phyloP scores from a whole-genome alignment of 2,329 filamentous ascomycete species.

The Plenodomus lindquistii region DNA sequence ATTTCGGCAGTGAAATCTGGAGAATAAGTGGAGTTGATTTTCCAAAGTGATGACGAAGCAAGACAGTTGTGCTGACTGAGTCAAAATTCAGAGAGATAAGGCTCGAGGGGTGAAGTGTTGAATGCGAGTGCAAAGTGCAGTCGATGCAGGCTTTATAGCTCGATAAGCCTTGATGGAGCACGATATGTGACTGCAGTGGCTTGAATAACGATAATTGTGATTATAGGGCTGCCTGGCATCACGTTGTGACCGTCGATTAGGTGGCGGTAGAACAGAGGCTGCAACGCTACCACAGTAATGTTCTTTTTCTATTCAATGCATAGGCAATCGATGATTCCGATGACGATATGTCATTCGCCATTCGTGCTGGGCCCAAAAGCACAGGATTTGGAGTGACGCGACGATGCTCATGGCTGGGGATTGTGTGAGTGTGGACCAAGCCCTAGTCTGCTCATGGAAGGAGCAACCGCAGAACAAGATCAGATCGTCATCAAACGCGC shows the following conservation, averaged over 20 bases:
- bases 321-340: neutral
- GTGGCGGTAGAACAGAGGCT: conserved; percentile 2
- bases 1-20: too few relatives aligned
- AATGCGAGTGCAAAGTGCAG: neutral
- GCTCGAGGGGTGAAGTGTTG: neutral
- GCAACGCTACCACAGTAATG: neutral
- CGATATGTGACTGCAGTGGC: neutral
- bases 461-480: neutral
- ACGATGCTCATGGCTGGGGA: conserved; percentile 4
- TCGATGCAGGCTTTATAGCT: neutral
- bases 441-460: neutral
- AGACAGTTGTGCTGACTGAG: too few relatives aligned
- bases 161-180: neutral
- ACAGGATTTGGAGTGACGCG: conserved; percentile 10
- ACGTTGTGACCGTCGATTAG: conserved; percentile 2
- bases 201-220: conserved; percentile 6
- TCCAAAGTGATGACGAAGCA: too few relatives aligned
- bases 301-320: neutral
- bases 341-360: conserved; percentile 1
- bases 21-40: too few relatives aligned
- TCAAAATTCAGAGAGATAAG: neutral
- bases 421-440: conserved; percentile 5
- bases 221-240: conserved; percentile 7
- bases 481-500: neutral
- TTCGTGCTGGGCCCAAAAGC: neutral